Evolutionary conservation across 495 filamentous ascomycete genomes (phyloP), one percentile per base, ranked within the genome.

Genomic region (Aspergillus sclerotiicarbonarius): DNA sequence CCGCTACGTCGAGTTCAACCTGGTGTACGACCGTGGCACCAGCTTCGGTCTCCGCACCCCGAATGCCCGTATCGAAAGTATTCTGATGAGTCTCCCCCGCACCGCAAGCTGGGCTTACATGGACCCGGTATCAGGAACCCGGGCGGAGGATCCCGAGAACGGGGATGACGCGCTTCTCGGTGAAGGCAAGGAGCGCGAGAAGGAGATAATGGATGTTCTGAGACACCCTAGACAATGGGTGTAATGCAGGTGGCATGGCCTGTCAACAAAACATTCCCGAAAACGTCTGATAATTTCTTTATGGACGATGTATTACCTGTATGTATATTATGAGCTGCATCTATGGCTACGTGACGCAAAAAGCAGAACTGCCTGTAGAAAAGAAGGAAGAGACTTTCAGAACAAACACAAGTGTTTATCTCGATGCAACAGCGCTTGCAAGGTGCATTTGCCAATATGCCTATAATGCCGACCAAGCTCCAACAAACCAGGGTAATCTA

Each of bases 1-100:
- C 33, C 79, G 88, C 62, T 99, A 99, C 72, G 95, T 99, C 25
- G 94, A 99, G 71, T 99, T 99, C 74, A 99, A 99, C 74, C 82
- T 99, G 16, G 90, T 99, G 48, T 91, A 99, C 75, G 94, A 99
- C 76, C 85, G 94, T 29, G 94, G 94, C 12, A 99, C 94, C 6
- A 87, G 88, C 49, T 99, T 99, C 70, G 94, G 94, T 0, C 75
- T 99, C 54, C 92, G 91, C 62, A 96, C 95, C 0, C 95, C 94
- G 4, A 90, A 90, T 58, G 89, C 92, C 9, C 82, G 94, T 54
- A 83, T 99, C 6, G 94, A 98, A 77, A 96, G 91, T 75, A 98
- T 99, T 54, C 73, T 99, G 61, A 97, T 99, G 92, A 96, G 90
- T 76, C 73, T 99, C 57, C 94, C 94, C 3, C 77, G 96, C 53